A percentile compares a stretch with the other conserved stretches of the same genome.
Conservation (phyloP, 768 basidiomycete genomes). For the Hortiboletus flavorubellus region DNA sequence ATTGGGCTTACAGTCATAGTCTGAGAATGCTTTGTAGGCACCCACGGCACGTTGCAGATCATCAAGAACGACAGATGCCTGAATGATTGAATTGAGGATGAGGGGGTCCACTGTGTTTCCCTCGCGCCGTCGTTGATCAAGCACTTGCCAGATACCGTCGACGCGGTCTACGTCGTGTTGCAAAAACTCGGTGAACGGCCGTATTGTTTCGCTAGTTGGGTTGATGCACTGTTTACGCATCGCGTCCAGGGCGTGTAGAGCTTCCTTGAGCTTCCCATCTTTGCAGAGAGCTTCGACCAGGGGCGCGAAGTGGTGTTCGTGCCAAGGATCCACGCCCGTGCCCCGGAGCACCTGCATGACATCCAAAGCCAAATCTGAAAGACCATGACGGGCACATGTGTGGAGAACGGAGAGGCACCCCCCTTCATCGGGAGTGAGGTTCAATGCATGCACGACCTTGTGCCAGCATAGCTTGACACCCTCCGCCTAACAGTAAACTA, state of each 20-base stretch:
- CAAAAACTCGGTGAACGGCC: constrained; percentile 51
- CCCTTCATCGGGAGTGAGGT: constrained; percentile 70
- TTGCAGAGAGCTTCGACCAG: constrained; percentile 71
- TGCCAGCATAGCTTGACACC: constrained; percentile 67
- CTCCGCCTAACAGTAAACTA: constrained; percentile 45
- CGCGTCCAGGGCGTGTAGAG: constrained; percentile 52
- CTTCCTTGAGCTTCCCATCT: constrained; percentile 55
- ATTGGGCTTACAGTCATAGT: constrained; percentile 55
- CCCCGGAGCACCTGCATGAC: constrained; percentile 55
- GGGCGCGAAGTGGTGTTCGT: constrained; percentile 76
- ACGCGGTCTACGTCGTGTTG: constrained; percentile 47
- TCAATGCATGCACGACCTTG: constrained; percentile 47
- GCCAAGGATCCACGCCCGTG: constrained; percentile 43
- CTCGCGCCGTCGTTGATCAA: constrained; percentile 58
- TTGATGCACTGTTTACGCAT: constrained; percentile 55
- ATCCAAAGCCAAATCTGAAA: constrained; percentile 64
- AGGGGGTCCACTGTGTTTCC: constrained; percentile 51
- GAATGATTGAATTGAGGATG: constrained; percentile 64
- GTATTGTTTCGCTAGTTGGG: constrained; percentile 49
- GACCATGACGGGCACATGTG: constrained; percentile 70
- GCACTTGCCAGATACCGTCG: constrained; percentile 60
- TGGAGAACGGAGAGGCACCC: constrained; percentile 65
- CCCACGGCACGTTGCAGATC: constrained; percentile 78
- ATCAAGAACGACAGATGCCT: constrained; percentile 54
- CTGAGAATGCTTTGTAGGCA: constrained; percentile 61